Conservation (phyloP, 169 alveolate genomes). For the Plasmodium malariae region DNA sequence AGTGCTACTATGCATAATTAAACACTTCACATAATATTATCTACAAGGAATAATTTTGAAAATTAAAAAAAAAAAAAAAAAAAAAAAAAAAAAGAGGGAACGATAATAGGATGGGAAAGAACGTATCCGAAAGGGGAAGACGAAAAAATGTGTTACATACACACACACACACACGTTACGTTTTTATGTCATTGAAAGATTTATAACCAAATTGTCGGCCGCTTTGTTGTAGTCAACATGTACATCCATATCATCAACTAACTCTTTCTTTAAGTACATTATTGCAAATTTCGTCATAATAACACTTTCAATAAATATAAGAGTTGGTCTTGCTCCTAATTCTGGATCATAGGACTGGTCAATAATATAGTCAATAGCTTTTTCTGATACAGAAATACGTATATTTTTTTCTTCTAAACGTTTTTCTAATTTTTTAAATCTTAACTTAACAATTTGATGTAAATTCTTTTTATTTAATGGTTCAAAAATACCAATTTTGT, state of each 20-base stretch:
- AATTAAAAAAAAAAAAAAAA: not conserved
- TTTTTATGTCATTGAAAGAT: conserved; percentile 13
- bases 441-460: conserved; percentile 79
- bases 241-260: conserved; percentile 68
- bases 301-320: conserved; percentile 75
- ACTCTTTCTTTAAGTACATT: conserved; percentile 67
- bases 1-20: too few species aligned
- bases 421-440: conserved; percentile 73
- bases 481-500: conserved; percentile 81
- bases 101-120: too few species aligned
- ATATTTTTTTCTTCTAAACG: conserved; percentile 73
- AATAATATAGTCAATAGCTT: conserved; percentile 66
- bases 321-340: conserved; percentile 77
- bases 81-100: not conserved
- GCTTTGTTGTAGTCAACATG: conserved; percentile 35
- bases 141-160: too few species aligned
- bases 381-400: conserved; percentile 37
- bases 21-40: too few species aligned
- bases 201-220: conserved; percentile 38
- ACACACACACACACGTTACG: not conserved
- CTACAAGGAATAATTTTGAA: too few species aligned
- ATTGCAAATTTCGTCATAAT: conserved; percentile 75
- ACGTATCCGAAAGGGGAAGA: too few species aligned
- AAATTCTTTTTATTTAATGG: conserved; percentile 73
- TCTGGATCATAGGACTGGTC: conserved; percentile 77